Evolutionary conservation across 768 basidiomycete genomes (phyloP), one percentile per base, ranked within the genome.

Genomic region (Boletus insuetus): DNA sequence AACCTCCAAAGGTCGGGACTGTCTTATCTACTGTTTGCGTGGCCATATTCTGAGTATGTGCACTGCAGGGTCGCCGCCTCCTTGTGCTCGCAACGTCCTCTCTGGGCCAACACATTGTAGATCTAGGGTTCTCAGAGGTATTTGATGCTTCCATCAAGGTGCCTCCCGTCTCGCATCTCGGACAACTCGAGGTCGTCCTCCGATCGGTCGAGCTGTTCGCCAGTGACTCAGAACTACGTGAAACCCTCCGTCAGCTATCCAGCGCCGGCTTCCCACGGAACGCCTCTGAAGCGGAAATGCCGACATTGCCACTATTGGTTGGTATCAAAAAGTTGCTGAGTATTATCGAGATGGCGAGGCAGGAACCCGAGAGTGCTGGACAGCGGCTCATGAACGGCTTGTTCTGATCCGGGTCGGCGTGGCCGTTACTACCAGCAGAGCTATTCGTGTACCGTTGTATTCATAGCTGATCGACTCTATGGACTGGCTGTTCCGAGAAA

Each of bases 301-400:
- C 78, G 42, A 68, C 73, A 12, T 64, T 79, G 14, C 78, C 75
- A 45, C 61, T 94, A 61, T 83, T 87, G 58, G 87, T 98, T 45
- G 97, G 97, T 0, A 85, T 99, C 65, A 98, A 98, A 84, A 94
- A 91, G 73, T 65, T 99, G 69, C 70, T 99, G 67, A 92, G 86
- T 56, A 80, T 90, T 52, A 79, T 95, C 19, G 97, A 99, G 79
- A 98, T 97, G 95, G 91, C 95, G 46, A 80, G 96, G 65, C 97
- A 98, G 74, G 96, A 97, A 65, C 92, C 92, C 2, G 86, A 91
- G 47, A 86, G 84, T 58, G 88, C 85, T 16, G 90, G 83, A 29
- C 84, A 87, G 64, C 78, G 91, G 55, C 71, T 94, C 55, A 80
- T 79, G 53, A 78, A 76, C 45, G 84, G 82, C 37, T 69, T 92